These are phyloP conservation scores for Chrysoporthe cubensis DNA, from an alignment of 2,329 filamentous ascomycete genomes.

Conservation along the genomic window DNA sequence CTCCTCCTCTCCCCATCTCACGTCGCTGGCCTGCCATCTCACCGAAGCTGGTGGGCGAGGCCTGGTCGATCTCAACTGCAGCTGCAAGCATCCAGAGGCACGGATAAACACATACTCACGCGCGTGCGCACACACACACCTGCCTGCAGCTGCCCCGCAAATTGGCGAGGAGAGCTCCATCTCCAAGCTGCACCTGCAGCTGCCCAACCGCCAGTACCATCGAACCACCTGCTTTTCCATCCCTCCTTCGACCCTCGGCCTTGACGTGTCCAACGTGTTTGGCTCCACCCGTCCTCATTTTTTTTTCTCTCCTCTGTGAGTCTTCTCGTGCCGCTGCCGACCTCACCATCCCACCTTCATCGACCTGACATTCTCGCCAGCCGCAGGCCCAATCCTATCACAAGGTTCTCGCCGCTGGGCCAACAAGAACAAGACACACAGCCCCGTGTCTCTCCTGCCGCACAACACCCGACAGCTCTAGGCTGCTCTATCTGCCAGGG, in stretches of 20 bases:
- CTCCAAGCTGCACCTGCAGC: conserved; percentile 8
- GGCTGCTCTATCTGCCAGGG: not conserved
- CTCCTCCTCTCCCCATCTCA: not conserved
- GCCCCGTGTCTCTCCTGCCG: not conserved
- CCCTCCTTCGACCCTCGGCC: not conserved
- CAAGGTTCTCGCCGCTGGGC: not conserved
- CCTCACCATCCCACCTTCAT: not conserved
- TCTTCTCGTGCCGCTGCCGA: not conserved
- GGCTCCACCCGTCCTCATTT: not conserved
- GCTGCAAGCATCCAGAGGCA: not conserved
- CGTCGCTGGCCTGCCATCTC: not conserved
- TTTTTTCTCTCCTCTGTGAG: not conserved
- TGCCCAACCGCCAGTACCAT: conserved; percentile 3
- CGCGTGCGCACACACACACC: not conserved
- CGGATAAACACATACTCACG: too few relatives aligned
- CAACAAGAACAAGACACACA: not conserved
- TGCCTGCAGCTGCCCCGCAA: conserved; percentile 5
- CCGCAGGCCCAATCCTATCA: conserved; percentile 11
- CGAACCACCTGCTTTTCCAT: not conserved
- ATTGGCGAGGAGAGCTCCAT: conserved; percentile 1
- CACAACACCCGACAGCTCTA: not conserved
- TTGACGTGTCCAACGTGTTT: conserved; percentile 9
- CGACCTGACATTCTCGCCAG: not conserved
- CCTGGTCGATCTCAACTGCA: not conserved
- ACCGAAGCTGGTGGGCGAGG: not conserved